A percentile compares a stretch with the other conserved stretches of the same genome.
Conservation (phyloP, 2,329 filamentous ascomycete genomes). For the Microcyclospora tardicrescens region DNA sequence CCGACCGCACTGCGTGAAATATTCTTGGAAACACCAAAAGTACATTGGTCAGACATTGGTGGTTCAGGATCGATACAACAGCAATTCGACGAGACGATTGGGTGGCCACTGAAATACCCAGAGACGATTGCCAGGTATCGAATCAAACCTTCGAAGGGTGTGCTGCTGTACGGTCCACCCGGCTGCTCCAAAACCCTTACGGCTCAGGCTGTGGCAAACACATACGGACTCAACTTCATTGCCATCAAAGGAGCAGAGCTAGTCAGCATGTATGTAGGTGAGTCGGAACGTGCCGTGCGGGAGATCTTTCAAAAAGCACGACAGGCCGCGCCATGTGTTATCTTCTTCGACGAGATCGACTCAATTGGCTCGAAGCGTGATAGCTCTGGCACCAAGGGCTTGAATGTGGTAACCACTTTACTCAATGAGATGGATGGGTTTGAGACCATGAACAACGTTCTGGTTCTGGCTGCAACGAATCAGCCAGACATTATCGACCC, state of each 20-base stretch:
- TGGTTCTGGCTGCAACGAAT: slow-evolving; percentile 86
- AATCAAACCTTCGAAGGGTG: slow-evolving; percentile 58
- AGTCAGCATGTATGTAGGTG: slow-evolving; percentile 93
- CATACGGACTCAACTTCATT: slow-evolving; percentile 85
- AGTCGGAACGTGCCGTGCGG: slow-evolving; percentile 75
- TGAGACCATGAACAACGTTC: slow-evolving; percentile 66
- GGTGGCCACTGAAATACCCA: slow-evolving; percentile 45
- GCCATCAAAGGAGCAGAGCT: slow-evolving; percentile 88
- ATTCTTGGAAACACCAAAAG: slow-evolving; percentile 73
- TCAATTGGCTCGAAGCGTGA: slow-evolving; percentile 54
- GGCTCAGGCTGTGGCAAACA: slow-evolving; percentile 81
- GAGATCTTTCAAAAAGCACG: slow-evolving; percentile 76
- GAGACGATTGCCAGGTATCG: slow-evolving; percentile 38
- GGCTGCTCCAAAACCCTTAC: slow-evolving; percentile 91
- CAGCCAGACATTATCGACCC: slow-evolving; percentile 75
- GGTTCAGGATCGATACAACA: slow-evolving; percentile 65
- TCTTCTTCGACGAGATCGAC: slow-evolving; percentile 97
- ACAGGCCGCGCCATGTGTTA: slow-evolving; percentile 77
- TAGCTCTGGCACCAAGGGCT: slow-evolving; percentile 37
- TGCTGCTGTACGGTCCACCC: slow-evolving; percentile 82
- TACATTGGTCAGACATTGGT: slow-evolving; percentile 78
- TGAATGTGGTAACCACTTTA: slow-evolving; percentile 80
- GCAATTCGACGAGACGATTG: slow-evolving; percentile 43
- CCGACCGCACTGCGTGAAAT: slow-evolving; percentile 84
- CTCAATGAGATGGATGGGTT: slow-evolving; percentile 96